Evolutionary conservation across 2,329 filamentous ascomycete genomes (phyloP), one percentile per base, ranked within the genome.

Genomic region (Ophiostoma sp.): DNA sequence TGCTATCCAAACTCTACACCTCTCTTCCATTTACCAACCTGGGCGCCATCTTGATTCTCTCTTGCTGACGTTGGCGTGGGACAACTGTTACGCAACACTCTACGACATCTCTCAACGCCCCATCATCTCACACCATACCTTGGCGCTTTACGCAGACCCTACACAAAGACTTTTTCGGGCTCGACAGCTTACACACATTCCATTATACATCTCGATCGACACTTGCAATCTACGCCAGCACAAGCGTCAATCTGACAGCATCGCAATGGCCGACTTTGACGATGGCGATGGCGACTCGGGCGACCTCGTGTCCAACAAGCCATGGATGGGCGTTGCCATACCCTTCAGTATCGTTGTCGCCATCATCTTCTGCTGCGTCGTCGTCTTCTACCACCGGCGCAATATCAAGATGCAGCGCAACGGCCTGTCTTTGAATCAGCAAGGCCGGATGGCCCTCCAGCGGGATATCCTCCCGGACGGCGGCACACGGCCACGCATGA

Each of bases 361-460:
- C 60, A 52, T 70, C 41, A 36, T 41, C 58, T 12, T 67, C 41
- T 5, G 64, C 6, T 60, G 55, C n/a, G 0, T 68, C 27, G 42
- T 58, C 58, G n/a, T 70, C 18, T 41, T 65, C 1, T 49, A 47
- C 42, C 55, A 63, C 14, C 69, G 71, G 4, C 68, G 69, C 6
- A 52, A 66, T 3, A 42, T 36, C 36, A 65, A 42, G n/a, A 52
- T 16, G 40, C 42, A 16, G 12, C 64, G 68, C 14, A n/a, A n/a
- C 5, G 66, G 55, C 1, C 40, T 70, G 27, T 11, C 42, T 4
- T 66, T 70, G n/a, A 58, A 68, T 44, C 70, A 65, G 1, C 70
- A 71, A n/a, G 69, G 70, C 52, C 68, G 68, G 1, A 52, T 65
- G 11, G 70, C 70, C 4, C 68, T 70, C 1, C 66, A 69, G 52